Evolutionary conservation across 176 grass and related monocot species (phyloP).

Genomic region (Pharus latifolius): DNA sequence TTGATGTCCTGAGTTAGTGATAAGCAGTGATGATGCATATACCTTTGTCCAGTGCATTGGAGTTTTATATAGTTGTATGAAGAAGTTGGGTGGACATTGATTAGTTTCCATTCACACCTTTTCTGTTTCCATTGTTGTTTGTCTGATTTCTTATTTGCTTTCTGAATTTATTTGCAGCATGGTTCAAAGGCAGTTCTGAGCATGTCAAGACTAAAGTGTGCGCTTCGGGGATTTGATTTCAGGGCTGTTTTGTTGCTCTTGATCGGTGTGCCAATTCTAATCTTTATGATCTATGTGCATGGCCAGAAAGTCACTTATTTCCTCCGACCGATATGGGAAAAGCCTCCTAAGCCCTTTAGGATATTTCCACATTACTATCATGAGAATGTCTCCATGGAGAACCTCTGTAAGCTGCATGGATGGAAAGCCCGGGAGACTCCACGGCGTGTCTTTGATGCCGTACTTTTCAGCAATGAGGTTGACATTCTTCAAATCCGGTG

Average conservation of each 20-base stretch:
- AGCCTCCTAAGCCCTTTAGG: slow-evolving; percentile 72
- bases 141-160: slow-evolving; percentile 1
- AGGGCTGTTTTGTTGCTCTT: slow-evolving; percentile 56
- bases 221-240: slow-evolving; percentile 59
- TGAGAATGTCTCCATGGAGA: slow-evolving; percentile 68
- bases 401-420: slow-evolving; percentile 76
- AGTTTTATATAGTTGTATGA: not conserved
- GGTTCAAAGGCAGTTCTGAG: slow-evolving; percentile 54
- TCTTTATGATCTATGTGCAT: slow-evolving; percentile 57
- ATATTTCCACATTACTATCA: slow-evolving; percentile 63
- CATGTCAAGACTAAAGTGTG: slow-evolving; percentile 73
- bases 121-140: slow-evolving; percentile 2
- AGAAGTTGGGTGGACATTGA: not conserved
- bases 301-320: slow-evolving; percentile 95
- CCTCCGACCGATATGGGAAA: slow-evolving; percentile 76
- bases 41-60: not conserved
- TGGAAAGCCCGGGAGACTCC: slow-evolving; percentile 73
- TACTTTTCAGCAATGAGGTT: slow-evolving; percentile 81
- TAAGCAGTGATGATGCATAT: not conserved
- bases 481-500: slow-evolving; percentile 85
- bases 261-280: slow-evolving; percentile 51
- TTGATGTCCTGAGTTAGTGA: not conserved
- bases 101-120: not conserved
- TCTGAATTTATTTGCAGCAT: slow-evolving; percentile 41
- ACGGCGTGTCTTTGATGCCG: slow-evolving; percentile 70